phyloP scores from a whole-genome alignment of 164 flowering plant genomes.

The Macadamia tetraphylla region DNA sequence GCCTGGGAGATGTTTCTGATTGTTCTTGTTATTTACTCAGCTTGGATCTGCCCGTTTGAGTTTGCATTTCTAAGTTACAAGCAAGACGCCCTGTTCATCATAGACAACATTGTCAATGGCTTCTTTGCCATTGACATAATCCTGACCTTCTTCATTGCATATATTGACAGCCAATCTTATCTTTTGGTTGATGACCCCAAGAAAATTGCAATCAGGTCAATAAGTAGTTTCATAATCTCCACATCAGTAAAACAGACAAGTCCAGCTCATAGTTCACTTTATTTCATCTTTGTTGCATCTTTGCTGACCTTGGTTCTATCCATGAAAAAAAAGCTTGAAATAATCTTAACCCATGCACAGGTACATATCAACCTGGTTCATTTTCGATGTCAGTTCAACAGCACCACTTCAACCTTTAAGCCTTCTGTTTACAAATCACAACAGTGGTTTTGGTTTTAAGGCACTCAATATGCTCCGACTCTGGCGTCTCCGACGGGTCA shows the following conservation, averaged over 20 bases:
- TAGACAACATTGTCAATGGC: conserved; percentile 74
- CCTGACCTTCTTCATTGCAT: conserved; percentile 93
- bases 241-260: neutral
- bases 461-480: conserved; percentile 83
- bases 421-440: conserved; percentile 50
- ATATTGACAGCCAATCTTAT: conserved; percentile 60
- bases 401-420: conserved; percentile 73
- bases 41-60: conserved; percentile 97
- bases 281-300: neutral
- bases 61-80: conserved; percentile 76
- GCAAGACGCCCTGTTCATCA: conserved; percentile 51
- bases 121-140: conserved; percentile 87
- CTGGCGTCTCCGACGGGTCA: conserved; percentile 95
- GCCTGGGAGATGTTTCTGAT: conserved; percentile 90
- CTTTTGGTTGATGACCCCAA: conserved; percentile 72
- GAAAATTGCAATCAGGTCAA: conserved; percentile 77
- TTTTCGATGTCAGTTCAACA: conserved; percentile 86
- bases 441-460: conserved; percentile 53
- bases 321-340: neutral
- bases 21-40: conserved; percentile 75
- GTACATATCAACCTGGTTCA: conserved; percentile 89
- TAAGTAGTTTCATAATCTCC: conserved; percentile 9
- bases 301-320: conserved; percentile 5
- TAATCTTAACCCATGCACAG: conserved; percentile 31
- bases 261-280: neutral